Conservation (phyloP, 2,329 filamentous ascomycete genomes). For the Phoma sp. region DNA sequence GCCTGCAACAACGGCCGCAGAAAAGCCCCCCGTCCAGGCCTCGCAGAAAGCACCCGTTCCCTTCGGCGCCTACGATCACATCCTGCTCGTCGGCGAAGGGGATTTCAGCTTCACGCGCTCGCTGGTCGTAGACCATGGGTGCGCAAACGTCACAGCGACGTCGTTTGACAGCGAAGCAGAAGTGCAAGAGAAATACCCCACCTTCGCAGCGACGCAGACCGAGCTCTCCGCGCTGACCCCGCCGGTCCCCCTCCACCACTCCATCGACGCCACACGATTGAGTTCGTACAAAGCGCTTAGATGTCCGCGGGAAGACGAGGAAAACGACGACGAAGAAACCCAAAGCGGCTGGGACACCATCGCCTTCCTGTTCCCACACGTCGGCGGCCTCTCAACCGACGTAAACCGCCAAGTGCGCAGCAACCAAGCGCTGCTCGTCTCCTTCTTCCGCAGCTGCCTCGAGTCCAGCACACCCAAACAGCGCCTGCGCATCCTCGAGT, state of each 20-base stretch:
- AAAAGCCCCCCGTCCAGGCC: slow-evolving; percentile 26
- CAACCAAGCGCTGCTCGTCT: slow-evolving; percentile 60
- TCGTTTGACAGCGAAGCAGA: slow-evolving; percentile 67
- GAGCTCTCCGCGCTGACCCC: slow-evolving; percentile 37
- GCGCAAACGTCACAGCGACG: slow-evolving; percentile 71
- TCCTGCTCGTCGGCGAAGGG: slow-evolving; percentile 78
- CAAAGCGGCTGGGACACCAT: slow-evolving; percentile 71
- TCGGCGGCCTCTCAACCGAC: slow-evolving; percentile 89
- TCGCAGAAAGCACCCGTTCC: slow-evolving; percentile 65
- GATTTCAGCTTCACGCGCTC: slow-evolving; percentile 80
- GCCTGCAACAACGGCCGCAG: slow-evolving; percentile 15
- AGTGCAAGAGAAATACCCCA: slow-evolving; percentile 58
- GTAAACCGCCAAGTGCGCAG: slow-evolving; percentile 92
- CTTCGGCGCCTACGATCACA: slow-evolving; percentile 69
- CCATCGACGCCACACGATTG: slow-evolving; percentile 69
- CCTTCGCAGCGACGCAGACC: slow-evolving; percentile 52
- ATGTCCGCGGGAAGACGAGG: slow-evolving; percentile 22
- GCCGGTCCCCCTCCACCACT: slow-evolving; percentile 54
- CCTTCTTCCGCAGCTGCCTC: slow-evolving; percentile 41
- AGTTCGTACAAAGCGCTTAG: slow-evolving; percentile 38
- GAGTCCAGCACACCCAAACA: slow-evolving; percentile 23
- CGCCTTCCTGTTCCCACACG: slow-evolving; percentile 96
- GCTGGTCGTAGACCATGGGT: slow-evolving; percentile 70
- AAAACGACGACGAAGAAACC: slow-evolving; percentile 24
- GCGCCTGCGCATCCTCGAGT: slow-evolving; percentile 21